Conservation (phyloP, 345 rosid species). For the Cochlearia excelsa region DNA sequence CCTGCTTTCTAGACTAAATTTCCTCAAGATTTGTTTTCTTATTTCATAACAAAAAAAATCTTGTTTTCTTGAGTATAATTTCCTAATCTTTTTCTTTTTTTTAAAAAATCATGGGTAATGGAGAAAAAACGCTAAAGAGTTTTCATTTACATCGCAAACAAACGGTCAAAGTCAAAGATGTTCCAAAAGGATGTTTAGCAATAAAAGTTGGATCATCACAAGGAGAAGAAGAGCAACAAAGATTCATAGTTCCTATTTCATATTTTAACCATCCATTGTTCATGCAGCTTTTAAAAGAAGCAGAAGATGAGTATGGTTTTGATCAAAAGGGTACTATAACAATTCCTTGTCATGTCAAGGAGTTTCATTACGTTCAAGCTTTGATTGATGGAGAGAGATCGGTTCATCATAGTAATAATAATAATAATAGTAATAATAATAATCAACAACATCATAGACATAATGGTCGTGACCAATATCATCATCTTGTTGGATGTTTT, state of each 20-base stretch:
- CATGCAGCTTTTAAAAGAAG: conserved; percentile 55
- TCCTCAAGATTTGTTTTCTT: not conserved
- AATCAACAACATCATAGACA: conserved; percentile 30
- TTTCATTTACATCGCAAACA: conserved; percentile 38
- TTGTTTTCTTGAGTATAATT: conserved; percentile 7
- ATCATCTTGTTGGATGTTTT: conserved; percentile 57
- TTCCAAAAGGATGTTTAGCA: conserved; percentile 63
- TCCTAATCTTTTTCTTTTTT: not conserved
- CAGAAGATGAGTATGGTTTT: conserved; percentile 63
- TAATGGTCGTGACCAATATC: conserved; percentile 28
- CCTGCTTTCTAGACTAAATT: conserved; percentile 38
- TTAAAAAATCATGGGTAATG: conserved; percentile 27
- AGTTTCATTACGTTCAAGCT: conserved; percentile 53
- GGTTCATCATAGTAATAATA: conserved; percentile 39
- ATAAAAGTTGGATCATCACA: conserved; percentile 49
- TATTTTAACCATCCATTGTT: conserved; percentile 63
- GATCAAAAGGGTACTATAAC: conserved; percentile 63
- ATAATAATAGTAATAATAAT: conserved; percentile 35
- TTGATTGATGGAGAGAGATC: conserved; percentile 62
- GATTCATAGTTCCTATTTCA: conserved; percentile 53
- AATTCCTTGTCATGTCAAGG: conserved; percentile 55
- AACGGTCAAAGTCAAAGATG: conserved; percentile 36
- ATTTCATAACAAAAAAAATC: too few relatives aligned
- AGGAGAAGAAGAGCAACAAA: conserved; percentile 49
- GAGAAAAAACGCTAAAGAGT: conserved; percentile 32